Evolutionary conservation across 139 green algal species (phyloP).

Genomic region (Limnomonas spitsbergensis): DNA sequence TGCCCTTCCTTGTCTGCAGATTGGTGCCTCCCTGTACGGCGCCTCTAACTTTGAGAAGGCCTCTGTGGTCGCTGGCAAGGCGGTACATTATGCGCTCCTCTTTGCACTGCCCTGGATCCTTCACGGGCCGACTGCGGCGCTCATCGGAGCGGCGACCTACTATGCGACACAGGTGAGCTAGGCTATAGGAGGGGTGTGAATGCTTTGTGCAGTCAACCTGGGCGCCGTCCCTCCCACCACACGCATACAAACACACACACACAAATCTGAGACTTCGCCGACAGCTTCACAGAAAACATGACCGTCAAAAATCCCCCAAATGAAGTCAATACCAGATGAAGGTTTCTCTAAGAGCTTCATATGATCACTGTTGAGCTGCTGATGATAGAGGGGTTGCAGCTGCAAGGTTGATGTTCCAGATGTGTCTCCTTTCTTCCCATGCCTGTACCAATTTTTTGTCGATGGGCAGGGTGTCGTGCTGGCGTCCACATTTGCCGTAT

Average conservation of each 20-base stretch:
- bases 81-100: slow-evolving; percentile 71
- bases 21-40: slow-evolving; percentile 69
- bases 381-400: too few relatives aligned
- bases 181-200: neutral
- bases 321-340: too few relatives aligned
- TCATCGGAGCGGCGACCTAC: slow-evolving; percentile 50
- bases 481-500: slow-evolving; percentile 74
- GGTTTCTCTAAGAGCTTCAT: too few relatives aligned
- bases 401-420: too few relatives aligned
- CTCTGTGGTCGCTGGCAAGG: slow-evolving; percentile 67
- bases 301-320: too few relatives aligned
- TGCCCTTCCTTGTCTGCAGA: neutral
- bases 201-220: neutral
- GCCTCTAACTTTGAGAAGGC: slow-evolving; percentile 57
- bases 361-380: too few relatives aligned
- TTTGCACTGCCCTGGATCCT: slow-evolving; percentile 50
- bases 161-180: slow-evolving; percentile 35
- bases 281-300: too few relatives aligned
- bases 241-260: too few relatives aligned
- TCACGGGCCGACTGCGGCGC: slow-evolving; percentile 49
- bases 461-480: slow-evolving; percentile 69
- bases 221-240: too few relatives aligned
- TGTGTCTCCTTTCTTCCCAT: too few relatives aligned
- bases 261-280: too few relatives aligned
- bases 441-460: neutral